Evolutionary conservation across 1,139 yeast species (phyloP), one percentile per base, ranked within the genome.

Genomic region (Yamadazyma atlantica): DNA sequence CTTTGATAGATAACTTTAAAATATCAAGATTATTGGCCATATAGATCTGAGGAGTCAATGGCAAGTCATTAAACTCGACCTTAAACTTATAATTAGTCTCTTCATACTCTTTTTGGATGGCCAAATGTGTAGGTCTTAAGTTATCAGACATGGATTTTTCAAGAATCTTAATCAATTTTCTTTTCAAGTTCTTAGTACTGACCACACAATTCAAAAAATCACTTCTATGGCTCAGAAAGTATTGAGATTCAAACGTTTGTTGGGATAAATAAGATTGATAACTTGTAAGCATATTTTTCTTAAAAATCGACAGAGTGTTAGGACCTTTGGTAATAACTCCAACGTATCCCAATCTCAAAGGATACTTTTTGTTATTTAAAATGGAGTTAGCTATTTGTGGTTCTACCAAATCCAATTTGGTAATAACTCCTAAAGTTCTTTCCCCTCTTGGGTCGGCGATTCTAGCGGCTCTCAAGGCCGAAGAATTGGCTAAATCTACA

Each of bases 11-110:
- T 36, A 86, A 73, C 60, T 94, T 94, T 55, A 94, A 73, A 36
- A 86, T 69, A 61, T 94, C 98, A 32, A 92, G 80, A 40, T 94
- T 88, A 51, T 87, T 92, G 13, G 97, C 96, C 50, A 94, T 73
- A 57, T 92, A 92, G 46, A 95, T 87, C 52, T 89, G 94, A 10
- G 97, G 95, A 0, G 98, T 92, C 48, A 94, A 69, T 28, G 85
- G 85, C 41, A 97, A 78, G 59, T 94, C 99, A 57, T 94, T 92
- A 60, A 89, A 94, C 59, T 92, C 97, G 17, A 94, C 98, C 59
- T 94, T 94, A 66, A 88, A 92, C 57, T 85, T 83, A 57, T 94
- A 94, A 1, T 95, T 71, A 0, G 97, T 81, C 53, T 94, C 98
- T 58, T 94, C 99, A 37, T 89, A 73, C 59, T 92, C 98, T 54